Conservation (phyloP, 306 rosid species). For the Arachis hypogaea region DNA sequence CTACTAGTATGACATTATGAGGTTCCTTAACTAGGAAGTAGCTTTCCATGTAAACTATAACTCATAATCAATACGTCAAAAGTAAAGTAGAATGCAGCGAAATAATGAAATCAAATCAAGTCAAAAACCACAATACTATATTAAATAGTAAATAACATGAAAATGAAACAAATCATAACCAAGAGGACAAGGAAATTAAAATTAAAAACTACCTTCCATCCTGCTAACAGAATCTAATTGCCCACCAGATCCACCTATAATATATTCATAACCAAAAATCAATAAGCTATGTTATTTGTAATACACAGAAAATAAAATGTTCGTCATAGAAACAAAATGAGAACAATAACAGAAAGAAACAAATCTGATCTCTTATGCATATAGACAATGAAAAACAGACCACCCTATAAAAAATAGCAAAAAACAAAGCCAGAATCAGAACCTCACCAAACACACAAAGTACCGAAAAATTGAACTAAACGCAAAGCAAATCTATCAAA, state of each 20-base stretch:
- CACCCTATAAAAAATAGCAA: constrained; percentile 35
- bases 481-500: constrained; percentile 5
- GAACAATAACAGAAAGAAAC: not conserved
- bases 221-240: constrained; percentile 48
- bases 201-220: constrained; percentile 59
- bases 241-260: constrained; percentile 58
- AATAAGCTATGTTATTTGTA: not conserved
- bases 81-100: not conserved
- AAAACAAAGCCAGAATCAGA: constrained; percentile 30
- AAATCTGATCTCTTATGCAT: constrained; percentile 46
- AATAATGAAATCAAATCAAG: not conserved
- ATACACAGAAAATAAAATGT: not conserved
- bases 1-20: not conserved
- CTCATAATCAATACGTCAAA: not conserved
- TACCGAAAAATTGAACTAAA: not conserved
- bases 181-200: constrained; percentile 8
- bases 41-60: not conserved
- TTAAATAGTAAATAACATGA: constrained; percentile 16
- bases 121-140: not conserved
- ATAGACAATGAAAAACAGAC: constrained; percentile 40
- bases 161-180: constrained; percentile 28
- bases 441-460: not conserved
- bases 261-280: not conserved
- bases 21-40: not conserved
- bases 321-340: not conserved